A percentile compares a stretch with the other conserved stretches of the same genome.
Conservation (phyloP, 2,329 filamentous ascomycete species). For the Cladosporium sp. region DNA sequence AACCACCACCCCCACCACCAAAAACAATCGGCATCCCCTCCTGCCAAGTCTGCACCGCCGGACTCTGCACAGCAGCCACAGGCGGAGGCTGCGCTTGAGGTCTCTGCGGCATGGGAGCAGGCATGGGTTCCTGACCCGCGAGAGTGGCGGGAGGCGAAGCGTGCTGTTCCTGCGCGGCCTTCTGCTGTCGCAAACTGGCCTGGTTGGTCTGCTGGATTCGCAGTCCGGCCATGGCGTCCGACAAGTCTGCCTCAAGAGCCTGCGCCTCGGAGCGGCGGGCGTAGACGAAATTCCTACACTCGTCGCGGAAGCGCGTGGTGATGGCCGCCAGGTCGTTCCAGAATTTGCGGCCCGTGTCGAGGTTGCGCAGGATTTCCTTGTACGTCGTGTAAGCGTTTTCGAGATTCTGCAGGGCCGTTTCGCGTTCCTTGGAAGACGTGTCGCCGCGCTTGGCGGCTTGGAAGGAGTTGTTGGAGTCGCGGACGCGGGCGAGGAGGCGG, state of each 20-base stretch:
- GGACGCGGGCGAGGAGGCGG: slow-evolving; percentile 61
- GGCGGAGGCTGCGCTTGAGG: slow-evolving; percentile 31
- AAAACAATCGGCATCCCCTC: slow-evolving; percentile 33
- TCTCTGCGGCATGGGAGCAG: slow-evolving; percentile 47
- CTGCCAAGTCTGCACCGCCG: slow-evolving; percentile 26
- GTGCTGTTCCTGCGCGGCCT: slow-evolving; percentile 33
- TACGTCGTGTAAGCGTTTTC: slow-evolving; percentile 94
- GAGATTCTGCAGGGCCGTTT: slow-evolving; percentile 78
- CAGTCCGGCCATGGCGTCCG: slow-evolving; percentile 57
- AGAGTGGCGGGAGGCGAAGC: slow-evolving; percentile 26
- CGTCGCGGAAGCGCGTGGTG: slow-evolving; percentile 78
- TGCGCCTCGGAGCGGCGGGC: slow-evolving; percentile 76
- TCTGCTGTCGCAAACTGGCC: slow-evolving; percentile 41
- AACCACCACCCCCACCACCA: slow-evolving; percentile 20
- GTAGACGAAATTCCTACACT: slow-evolving; percentile 71
- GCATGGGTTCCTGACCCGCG: slow-evolving; percentile 47
- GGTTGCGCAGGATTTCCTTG: slow-evolving; percentile 88
- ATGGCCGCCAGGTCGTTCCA: slow-evolving; percentile 94
- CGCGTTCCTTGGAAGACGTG: slow-evolving; percentile 65
- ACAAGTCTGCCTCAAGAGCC: slow-evolving; percentile 64
- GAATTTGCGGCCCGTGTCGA: slow-evolving; percentile 89
- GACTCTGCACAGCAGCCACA: slow-evolving; percentile 22
- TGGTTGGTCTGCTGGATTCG: slow-evolving; percentile 42
- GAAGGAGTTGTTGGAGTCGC: slow-evolving; percentile 74
- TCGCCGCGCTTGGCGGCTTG: slow-evolving; percentile 66